Percentiles rank a stretch among this genome's conserved stretches.
phyloP scores from a whole-genome alignment of 2,329 filamentous ascomycete species.

The Fusarium subtropicale region DNA sequence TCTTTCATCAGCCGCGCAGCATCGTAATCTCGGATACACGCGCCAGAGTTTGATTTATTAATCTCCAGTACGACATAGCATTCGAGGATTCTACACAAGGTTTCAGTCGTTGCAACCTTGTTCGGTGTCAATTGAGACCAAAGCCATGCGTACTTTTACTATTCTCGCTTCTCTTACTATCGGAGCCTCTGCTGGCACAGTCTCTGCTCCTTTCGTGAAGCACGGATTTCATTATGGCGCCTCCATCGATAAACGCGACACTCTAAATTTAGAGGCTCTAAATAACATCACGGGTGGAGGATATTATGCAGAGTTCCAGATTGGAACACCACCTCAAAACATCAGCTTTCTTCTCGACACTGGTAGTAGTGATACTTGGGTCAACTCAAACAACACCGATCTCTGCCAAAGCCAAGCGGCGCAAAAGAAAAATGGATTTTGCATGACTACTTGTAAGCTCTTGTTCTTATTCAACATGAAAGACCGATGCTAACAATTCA shows the following conservation, averaged over 20 bases:
- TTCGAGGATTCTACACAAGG: neutral
- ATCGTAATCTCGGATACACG: neutral
- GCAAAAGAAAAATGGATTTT: constrained; percentile 52
- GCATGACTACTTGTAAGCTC: constrained; percentile 54
- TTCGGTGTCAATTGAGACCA: neutral
- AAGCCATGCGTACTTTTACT: constrained; percentile 34
- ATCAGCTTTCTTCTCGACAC: constrained; percentile 70
- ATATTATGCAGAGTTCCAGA: constrained; percentile 67
- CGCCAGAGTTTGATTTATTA: neutral
- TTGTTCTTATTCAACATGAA: neutral
- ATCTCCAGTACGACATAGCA: neutral
- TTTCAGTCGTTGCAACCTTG: neutral
- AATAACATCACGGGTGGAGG: constrained; percentile 67
- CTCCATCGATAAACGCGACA: constrained; percentile 44
- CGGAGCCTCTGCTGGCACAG: constrained; percentile 43
- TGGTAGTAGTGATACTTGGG: constrained; percentile 72
- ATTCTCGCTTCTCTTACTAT: constrained; percentile 37
- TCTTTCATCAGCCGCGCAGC: neutral
- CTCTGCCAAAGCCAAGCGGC: constrained; percentile 63
- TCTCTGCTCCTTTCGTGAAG: constrained; percentile 41
- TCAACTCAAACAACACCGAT: constrained; percentile 67
- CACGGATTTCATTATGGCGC: constrained; percentile 17
- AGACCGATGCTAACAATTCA: constrained; percentile 4
- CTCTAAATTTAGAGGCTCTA: constrained; percentile 53
- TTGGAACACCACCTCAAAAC: constrained; percentile 69